Conservation (phyloP, 441 rosid species). For the Bocquillonia castaneifolia region DNA sequence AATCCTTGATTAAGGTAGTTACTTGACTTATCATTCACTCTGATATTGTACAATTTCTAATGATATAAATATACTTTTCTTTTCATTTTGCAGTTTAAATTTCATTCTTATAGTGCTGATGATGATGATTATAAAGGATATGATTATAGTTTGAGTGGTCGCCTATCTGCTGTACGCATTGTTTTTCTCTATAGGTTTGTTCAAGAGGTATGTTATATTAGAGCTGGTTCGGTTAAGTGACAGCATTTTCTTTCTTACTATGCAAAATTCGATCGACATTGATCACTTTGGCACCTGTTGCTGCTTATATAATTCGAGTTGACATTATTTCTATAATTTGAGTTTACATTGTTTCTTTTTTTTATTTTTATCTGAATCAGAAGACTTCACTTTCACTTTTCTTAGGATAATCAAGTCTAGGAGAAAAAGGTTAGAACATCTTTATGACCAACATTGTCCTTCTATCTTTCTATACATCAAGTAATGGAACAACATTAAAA, state of each 20-base stretch:
- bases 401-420: neutral
- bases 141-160: conserved; percentile 87
- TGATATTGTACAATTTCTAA: conserved; percentile 11
- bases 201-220: conserved; percentile 73
- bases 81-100: conserved; percentile 72
- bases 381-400: neutral
- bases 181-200: conserved; percentile 95
- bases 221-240: neutral
- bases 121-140: conserved; percentile 99
- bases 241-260: neutral
- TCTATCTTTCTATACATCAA: too few species aligned
- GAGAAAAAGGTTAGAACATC: neutral
- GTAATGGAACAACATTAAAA: too few species aligned
- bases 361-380: neutral
- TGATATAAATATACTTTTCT: conserved; percentile 1
- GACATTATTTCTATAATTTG: neutral
- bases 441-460: too few species aligned
- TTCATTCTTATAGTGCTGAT: conserved; percentile 79
- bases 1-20: conserved; percentile 88
- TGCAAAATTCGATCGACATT: neutral
- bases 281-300: neutral
- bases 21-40: neutral
- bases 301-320: conserved; percentile 1
- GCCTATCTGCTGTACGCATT: conserved; percentile 93
- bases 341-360: neutral